A percentile compares a stretch with the other conserved stretches of the same genome.
These are phyloP conservation scores for Lipomyces orientalis DNA, from an alignment of 805 yeast genomes.

Conservation along the genomic window DNA sequence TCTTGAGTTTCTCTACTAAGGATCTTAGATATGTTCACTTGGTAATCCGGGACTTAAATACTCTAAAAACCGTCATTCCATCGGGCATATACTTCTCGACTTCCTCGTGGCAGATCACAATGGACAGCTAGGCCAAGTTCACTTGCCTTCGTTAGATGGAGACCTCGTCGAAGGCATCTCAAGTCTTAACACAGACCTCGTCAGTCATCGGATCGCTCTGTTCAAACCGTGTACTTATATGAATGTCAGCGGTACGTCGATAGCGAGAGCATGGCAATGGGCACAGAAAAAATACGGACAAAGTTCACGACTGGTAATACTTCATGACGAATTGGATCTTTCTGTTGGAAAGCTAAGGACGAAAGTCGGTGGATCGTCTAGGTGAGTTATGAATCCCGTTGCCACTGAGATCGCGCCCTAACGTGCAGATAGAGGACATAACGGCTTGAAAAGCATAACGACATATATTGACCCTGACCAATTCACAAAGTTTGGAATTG, in stretches of 20 bases:
- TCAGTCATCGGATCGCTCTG: conserved; percentile 47
- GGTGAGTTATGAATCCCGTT: conserved; percentile 13
- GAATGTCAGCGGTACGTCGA: conserved; percentile 72
- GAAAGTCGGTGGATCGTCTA: conserved; percentile 62
- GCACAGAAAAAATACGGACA: conserved; percentile 38
- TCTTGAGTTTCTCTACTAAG: neutral
- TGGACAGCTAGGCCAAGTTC: conserved; percentile 19
- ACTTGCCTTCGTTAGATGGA: conserved; percentile 20
- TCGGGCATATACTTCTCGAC: conserved; percentile 67
- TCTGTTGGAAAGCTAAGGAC: conserved; percentile 69
- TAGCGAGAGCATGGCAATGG: conserved; percentile 56
- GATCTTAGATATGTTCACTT: conserved; percentile 54
- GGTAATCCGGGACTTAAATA: conserved; percentile 79
- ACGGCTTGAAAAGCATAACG: conserved; percentile 72
- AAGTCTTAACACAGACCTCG: conserved; percentile 37
- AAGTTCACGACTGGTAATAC: conserved; percentile 57
- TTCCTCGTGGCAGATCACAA: conserved; percentile 31
- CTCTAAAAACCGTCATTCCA: conserved; percentile 73
- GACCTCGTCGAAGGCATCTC: conserved; percentile 39
- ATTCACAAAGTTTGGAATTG: conserved; percentile 73
- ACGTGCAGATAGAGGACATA: conserved; percentile 70
- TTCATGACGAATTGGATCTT: conserved; percentile 80
- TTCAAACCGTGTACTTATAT: conserved; percentile 64
- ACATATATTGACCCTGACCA: conserved; percentile 52
- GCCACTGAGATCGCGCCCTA: neutral